These are phyloP conservation scores for Babesia microti DNA, from an alignment of 169 alveolate genomes.

Conservation along the genomic window DNA sequence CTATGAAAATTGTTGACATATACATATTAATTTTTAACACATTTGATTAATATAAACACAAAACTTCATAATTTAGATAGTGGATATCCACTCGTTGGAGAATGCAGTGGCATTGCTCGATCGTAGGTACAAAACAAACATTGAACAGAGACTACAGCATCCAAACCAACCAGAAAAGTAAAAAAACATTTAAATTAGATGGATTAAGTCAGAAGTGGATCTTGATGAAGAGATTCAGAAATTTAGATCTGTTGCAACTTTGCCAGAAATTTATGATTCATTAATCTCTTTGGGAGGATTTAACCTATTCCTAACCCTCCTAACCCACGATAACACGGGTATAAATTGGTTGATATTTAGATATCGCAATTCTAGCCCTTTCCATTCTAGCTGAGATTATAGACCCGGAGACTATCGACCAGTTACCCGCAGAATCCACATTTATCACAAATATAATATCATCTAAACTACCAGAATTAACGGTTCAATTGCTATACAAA, in stretches of 20 bases:
- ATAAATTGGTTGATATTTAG: constrained; percentile 3
- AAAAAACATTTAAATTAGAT: constrained; percentile 2
- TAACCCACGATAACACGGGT: constrained; percentile 51
- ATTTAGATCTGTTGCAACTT: constrained; percentile 40
- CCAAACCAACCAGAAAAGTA: constrained; percentile 44
- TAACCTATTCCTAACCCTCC: constrained; percentile 21
- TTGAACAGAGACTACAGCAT: constrained; percentile 19
- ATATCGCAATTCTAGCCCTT: constrained; percentile 43
- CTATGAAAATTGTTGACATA: too few species aligned
- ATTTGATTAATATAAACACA: too few species aligned
- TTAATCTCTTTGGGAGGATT: constrained; percentile 40
- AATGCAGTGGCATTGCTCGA: constrained; percentile 9
- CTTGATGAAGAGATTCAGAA: constrained; percentile 54
- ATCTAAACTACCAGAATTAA: background rate
- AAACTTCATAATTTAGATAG: too few species aligned
- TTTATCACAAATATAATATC: constrained; percentile 11
- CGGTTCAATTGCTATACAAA: constrained; percentile 18
- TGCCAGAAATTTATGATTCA: constrained; percentile 27
- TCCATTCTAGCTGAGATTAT: constrained; percentile 46
- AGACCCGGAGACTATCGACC: constrained; percentile 48
- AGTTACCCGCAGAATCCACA: constrained; percentile 10
- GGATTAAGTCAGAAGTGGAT: constrained; percentile 61
- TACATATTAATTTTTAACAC: too few species aligned
- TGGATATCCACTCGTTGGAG: too few species aligned
- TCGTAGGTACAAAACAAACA: constrained; percentile 16